Evolutionary conservation across 768 basidiomycete genomes (phyloP), one percentile per base, ranked within the genome.

Genomic region (Heimioporus sp.): DNA sequence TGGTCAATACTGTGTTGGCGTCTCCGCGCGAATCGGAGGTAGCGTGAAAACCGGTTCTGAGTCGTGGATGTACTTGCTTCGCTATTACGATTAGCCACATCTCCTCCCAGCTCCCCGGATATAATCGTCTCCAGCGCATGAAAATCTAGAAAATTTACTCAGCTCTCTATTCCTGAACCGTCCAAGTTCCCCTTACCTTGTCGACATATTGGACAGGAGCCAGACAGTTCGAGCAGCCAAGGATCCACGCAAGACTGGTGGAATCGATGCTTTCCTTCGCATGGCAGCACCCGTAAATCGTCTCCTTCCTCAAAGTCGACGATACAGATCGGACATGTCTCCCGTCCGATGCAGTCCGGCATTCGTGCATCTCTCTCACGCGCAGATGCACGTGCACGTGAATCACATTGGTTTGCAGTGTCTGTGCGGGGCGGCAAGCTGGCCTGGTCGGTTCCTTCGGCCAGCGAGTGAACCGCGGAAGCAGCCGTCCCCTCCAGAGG

Each of bases 311-410:
- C 90, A 61, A 98, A 98, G 60, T 96, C 93, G 41, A 91, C 78
- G 53, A 98, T 87, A 68, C 95, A 98, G 54, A 98, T 98, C 5
- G 95, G 94, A 72, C 95, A 98, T 12, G 87, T 92, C 68, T 93
- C 89, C 36, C 82, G 80, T 5, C 88, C 88, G 34, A 91, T 90
- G 13, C 80, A 77, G 36, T 78, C 82, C 2, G 85, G 86, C 46
- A 82, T 75, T 15, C 80, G 67, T 35, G 79, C 76, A 49, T 74
- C 71, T 21, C 60, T 59, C 32, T 61, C 55, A 16, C 34, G 52
- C n/a, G 51, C 3, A 34, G 49, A 43, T 19, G 38, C n/a, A 20
- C 53, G 24, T 19, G 40, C 15, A 15, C 21, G 42, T 15, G 47
- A 44, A 40, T 40, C 16, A 13, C 37, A 48, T 6, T 20, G 35